phyloP scores from a whole-genome alignment of 495 filamentous ascomycete genomes.

The Haplographium delicatum region DNA sequence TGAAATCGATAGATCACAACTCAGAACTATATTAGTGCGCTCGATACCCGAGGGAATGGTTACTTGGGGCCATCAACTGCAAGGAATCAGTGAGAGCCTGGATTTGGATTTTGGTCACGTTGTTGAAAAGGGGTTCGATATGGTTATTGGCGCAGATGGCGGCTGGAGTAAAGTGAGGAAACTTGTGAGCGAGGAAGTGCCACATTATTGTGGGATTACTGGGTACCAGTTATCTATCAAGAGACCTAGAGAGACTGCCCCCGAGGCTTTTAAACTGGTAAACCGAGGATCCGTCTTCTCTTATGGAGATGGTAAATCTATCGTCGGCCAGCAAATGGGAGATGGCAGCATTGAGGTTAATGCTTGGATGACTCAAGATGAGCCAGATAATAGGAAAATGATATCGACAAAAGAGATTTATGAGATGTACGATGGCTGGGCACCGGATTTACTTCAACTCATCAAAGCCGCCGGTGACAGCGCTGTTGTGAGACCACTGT shows the following conservation, averaged over 20 bases:
- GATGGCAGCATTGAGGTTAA: conserved; percentile 40
- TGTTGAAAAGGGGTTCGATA: conserved; percentile 32
- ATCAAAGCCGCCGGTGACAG: conserved; percentile 9
- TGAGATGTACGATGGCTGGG: conserved; percentile 5
- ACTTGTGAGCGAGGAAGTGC: conserved; percentile 26
- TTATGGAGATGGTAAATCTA: conserved; percentile 33
- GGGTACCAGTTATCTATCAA: conserved; percentile 32
- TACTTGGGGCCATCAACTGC: conserved; percentile 41
- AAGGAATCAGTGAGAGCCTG: conserved; percentile 3
- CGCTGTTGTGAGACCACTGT: conserved; percentile 33
- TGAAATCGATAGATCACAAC: conserved; percentile 39
- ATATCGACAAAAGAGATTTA: conserved; percentile 3
- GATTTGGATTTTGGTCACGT: background rate
- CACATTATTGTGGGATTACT: conserved; percentile 33
- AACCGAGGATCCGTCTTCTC: conserved; percentile 43
- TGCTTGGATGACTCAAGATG: background rate
- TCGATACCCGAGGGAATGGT: conserved; percentile 37
- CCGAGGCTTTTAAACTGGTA: conserved; percentile 35
- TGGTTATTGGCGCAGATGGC: conserved; percentile 45
- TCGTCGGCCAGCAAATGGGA: conserved; percentile 43
- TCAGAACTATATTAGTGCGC: conserved; percentile 35
- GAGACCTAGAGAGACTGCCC: conserved; percentile 33
- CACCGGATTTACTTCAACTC: background rate
- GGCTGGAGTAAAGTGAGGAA: conserved; percentile 38
- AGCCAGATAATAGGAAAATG: background rate